Evolutionary conservation across 2,329 filamentous ascomycete species (phyloP).

Genomic region (Diaporthe caulivora): DNA sequence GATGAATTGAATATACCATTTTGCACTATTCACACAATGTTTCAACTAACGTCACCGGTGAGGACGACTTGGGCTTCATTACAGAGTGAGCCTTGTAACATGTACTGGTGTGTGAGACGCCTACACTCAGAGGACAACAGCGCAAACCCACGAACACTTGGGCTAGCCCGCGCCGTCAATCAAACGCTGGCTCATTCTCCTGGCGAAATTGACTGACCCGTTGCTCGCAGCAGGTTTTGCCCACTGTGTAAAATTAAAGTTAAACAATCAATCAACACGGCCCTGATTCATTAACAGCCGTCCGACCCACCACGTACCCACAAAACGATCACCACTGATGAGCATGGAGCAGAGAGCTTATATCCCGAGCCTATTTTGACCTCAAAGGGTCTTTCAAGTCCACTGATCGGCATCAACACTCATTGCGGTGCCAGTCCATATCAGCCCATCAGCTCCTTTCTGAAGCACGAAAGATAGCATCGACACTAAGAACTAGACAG

Average conservation of each 20-base stretch:
- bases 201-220: too few species aligned
- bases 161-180: background rate
- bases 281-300: background rate
- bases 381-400: background rate
- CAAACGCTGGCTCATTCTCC: too few species aligned
- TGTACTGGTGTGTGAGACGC: too few species aligned
- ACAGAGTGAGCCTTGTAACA: background rate
- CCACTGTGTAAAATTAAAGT: background rate
- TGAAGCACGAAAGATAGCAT: background rate
- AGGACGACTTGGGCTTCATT: background rate
- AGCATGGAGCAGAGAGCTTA: slow-evolving; percentile 19
- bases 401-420: background rate
- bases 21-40: background rate
- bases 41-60: background rate
- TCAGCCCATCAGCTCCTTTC: too few species aligned
- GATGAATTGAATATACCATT: slow-evolving; percentile 25
- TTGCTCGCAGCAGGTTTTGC: background rate
- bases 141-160: too few species aligned
- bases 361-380: slow-evolving; percentile 9
- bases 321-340: slow-evolving; percentile 4
- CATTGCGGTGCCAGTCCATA: background rate
- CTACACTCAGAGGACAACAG: background rate
- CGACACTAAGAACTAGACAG: too few species aligned
- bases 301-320: slow-evolving; percentile 21
- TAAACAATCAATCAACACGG: background rate